Conservation (phyloP, 768 basidiomycete species). For the Tulasnella sp. region DNA sequence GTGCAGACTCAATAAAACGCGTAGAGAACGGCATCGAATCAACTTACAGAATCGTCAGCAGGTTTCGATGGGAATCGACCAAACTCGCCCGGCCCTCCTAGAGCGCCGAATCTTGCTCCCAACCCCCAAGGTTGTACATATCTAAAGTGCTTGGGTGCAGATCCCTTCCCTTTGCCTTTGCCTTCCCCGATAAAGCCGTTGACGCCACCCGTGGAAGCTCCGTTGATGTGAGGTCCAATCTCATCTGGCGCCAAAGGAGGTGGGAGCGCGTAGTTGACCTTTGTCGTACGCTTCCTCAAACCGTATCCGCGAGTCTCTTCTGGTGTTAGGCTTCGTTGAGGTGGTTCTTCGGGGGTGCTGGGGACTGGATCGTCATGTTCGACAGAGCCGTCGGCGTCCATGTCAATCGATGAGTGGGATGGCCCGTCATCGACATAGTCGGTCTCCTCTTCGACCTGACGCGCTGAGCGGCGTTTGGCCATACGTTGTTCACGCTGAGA, state of each 20-base stretch:
- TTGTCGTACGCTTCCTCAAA: slow-evolving; percentile 46
- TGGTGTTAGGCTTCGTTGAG: neutral
- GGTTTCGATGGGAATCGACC: slow-evolving; percentile 21
- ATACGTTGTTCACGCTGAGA: slow-evolving; percentile 1
- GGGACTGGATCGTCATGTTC: slow-evolving; percentile 9
- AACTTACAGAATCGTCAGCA: slow-evolving; percentile 54
- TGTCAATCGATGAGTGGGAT: slow-evolving; percentile 2
- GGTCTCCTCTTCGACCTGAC: slow-evolving; percentile 3
- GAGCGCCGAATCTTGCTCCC: slow-evolving; percentile 39
- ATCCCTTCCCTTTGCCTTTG: slow-evolving; percentile 30
- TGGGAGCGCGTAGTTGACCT: slow-evolving; percentile 70
- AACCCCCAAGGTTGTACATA: slow-evolving; percentile 53
- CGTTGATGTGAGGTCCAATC: slow-evolving; percentile 32
- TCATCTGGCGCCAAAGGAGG: slow-evolving; percentile 66
- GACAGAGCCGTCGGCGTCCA: slow-evolving; percentile 14
- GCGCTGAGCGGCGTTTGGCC: slow-evolving; percentile 9
- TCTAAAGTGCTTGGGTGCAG: slow-evolving; percentile 48
- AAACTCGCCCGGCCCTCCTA: slow-evolving; percentile 33
- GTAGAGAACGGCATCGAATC: neutral
- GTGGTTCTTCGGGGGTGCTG: slow-evolving; percentile 13
- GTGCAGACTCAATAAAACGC: neutral
- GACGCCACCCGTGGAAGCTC: slow-evolving; percentile 22
- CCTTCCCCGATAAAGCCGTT: slow-evolving; percentile 30
- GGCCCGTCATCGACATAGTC: slow-evolving; percentile 11
- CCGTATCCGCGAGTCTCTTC: slow-evolving; percentile 40